Evolutionary conservation across 2,329 filamentous ascomycete species (phyloP).

Genomic region (Diaporthe amygdali): DNA sequence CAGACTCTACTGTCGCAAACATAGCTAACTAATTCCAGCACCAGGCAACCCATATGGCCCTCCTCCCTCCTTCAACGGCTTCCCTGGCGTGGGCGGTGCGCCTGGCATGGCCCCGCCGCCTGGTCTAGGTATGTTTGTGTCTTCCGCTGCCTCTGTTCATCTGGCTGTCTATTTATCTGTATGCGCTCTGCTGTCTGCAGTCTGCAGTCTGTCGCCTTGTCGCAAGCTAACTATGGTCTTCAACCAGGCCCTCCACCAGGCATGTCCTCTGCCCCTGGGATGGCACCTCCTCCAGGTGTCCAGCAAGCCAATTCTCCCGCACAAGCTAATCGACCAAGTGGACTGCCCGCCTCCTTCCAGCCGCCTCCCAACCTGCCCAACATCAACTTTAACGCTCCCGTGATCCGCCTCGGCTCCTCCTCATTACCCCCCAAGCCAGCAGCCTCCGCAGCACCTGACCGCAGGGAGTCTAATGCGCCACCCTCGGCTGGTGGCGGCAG

Average conservation of each 20-base stretch:
- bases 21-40: not conserved
- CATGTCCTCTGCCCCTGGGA: constrained; percentile 81
- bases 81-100: constrained; percentile 63
- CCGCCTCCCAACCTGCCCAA: constrained; percentile 91
- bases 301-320: constrained; percentile 71
- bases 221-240: constrained; percentile 28
- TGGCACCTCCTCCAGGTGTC: constrained; percentile 78
- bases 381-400: constrained; percentile 97
- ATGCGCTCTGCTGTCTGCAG: not conserved
- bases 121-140: constrained; percentile 74
- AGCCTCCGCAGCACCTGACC: constrained; percentile 43
- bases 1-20: not conserved
- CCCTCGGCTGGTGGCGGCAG: constrained; percentile 43
- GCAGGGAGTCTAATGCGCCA: constrained; percentile 51
- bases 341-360: constrained; percentile 84
- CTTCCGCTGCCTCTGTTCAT: not conserved
- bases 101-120: constrained; percentile 80
- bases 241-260: constrained; percentile 74
- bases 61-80: constrained; percentile 75
- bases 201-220: not conserved
- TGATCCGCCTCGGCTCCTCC: constrained; percentile 85
- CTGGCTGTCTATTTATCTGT: not conserved
- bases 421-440: constrained; percentile 66
- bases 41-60: constrained; percentile 70
- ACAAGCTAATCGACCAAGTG: constrained; percentile 80